A percentile compares a stretch with the other conserved stretches of the same genome.
These are phyloP conservation scores for Tulasnella sp. DNA, from an alignment of 768 basidiomycete species.

Conservation along the genomic window DNA sequence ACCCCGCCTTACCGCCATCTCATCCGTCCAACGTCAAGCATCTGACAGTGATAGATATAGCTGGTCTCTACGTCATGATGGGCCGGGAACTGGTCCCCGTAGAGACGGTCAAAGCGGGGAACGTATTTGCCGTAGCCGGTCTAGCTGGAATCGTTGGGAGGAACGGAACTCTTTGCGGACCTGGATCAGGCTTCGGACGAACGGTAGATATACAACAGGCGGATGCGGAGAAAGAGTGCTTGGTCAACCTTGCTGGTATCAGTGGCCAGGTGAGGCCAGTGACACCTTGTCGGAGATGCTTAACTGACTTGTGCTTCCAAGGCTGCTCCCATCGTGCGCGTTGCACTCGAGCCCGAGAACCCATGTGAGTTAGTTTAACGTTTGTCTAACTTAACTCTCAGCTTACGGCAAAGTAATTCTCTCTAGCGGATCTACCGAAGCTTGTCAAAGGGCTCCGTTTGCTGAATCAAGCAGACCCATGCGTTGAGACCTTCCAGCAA, in stretches of 20 bases:
- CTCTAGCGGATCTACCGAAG: constrained; percentile 70
- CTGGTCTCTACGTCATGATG: constrained; percentile 93
- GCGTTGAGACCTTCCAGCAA: constrained; percentile 95
- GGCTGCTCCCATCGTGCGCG: constrained; percentile 86
- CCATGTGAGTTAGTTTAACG: constrained; percentile 35
- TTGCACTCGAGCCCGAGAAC: constrained; percentile 77
- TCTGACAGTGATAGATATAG: constrained; percentile 45
- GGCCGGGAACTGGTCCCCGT: constrained; percentile 85
- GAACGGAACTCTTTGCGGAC: constrained; percentile 76
- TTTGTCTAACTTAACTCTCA: neutral
- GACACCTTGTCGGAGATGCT: neutral
- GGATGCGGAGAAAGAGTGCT: constrained; percentile 31
- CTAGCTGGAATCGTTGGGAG: constrained; percentile 84
- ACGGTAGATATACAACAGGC: constrained; percentile 20
- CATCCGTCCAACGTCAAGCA: constrained; percentile 61
- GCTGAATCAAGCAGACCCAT: constrained; percentile 90
- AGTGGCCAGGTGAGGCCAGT: constrained; percentile 43
- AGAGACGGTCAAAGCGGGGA: constrained; percentile 74
- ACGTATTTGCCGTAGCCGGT: constrained; percentile 87
- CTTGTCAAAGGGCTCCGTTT: constrained; percentile 78
- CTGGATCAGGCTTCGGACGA: constrained; percentile 26
- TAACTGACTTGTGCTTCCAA: constrained; percentile 22
- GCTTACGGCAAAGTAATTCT: neutral
- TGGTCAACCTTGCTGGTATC: constrained; percentile 75
- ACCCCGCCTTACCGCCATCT: constrained; percentile 42